phyloP scores from a whole-genome alignment of 768 basidiomycete genomes.

The Filobasidium floriforme region DNA sequence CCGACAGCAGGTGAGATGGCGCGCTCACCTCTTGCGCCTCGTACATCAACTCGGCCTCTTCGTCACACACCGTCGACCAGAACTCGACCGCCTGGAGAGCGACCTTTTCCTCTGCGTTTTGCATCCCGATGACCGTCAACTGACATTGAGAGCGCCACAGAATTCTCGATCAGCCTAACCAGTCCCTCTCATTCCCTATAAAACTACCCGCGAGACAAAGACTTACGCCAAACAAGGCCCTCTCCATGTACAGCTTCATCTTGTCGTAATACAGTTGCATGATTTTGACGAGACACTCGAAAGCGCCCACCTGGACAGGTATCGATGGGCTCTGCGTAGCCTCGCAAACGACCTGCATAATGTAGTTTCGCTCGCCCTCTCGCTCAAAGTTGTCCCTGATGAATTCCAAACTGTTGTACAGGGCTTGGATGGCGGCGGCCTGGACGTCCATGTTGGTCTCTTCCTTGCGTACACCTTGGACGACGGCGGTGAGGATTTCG shows the following conservation, averaged over 20 bases:
- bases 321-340: slow-evolving; percentile 79
- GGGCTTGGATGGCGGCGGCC: slow-evolving; percentile 79
- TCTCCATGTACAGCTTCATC: slow-evolving; percentile 99
- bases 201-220: neutral
- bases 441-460: slow-evolving; percentile 87
- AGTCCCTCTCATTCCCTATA: neutral
- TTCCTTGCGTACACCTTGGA: slow-evolving; percentile 94
- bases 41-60: slow-evolving; percentile 83
- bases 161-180: neutral
- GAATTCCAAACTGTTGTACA: slow-evolving; percentile 94
- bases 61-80: slow-evolving; percentile 98
- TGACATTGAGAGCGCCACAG: slow-evolving; percentile 42
- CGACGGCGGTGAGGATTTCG: slow-evolving; percentile 95
- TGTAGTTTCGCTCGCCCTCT: slow-evolving; percentile 99
- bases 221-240: slow-evolving; percentile 90
- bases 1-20: slow-evolving; percentile 23
- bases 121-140: slow-evolving; percentile 98
- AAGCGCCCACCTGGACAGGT: slow-evolving; percentile 86
- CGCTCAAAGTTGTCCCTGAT: slow-evolving; percentile 96
- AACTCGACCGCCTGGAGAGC: slow-evolving; percentile 96
- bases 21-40: slow-evolving; percentile 74
- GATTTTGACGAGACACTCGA: slow-evolving; percentile 89
- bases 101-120: slow-evolving; percentile 78
- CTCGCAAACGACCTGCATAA: slow-evolving; percentile 99
- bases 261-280: slow-evolving; percentile 99